These are phyloP conservation scores for Rickenella mellea DNA, from an alignment of 768 basidiomycete genomes.

Conservation along the genomic window DNA sequence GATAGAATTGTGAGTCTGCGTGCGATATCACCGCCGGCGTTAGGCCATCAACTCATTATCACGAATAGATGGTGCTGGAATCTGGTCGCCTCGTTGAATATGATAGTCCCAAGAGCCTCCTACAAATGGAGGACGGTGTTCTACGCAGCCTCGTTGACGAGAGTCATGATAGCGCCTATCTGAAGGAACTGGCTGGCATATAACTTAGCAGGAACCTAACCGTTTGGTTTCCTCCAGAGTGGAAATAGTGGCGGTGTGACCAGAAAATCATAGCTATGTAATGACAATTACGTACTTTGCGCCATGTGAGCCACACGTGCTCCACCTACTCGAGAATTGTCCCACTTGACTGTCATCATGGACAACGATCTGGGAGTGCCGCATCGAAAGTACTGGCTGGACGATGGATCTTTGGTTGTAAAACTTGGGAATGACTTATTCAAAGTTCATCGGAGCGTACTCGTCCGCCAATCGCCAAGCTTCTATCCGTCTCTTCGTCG, in stretches of 20 bases:
- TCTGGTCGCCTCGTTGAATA: conserved; percentile 40
- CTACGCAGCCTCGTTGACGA: conserved; percentile 29
- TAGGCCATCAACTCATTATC: neutral
- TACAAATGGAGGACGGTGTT: conserved; percentile 24
- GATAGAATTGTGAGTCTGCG: conserved; percentile 28
- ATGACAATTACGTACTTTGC: no score
- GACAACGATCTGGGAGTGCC: no score
- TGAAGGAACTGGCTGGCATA: conserved; percentile 6
- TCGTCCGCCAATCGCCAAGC: conserved; percentile 46
- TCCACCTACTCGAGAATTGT: no score
- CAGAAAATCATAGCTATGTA: no score
- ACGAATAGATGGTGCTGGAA: conserved; percentile 12
- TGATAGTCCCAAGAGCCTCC: conserved; percentile 32
- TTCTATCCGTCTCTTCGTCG: conserved; percentile 10
- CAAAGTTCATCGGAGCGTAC: conserved; percentile 45
- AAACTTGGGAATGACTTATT: conserved; percentile 35
- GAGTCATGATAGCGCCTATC: conserved; percentile 26
- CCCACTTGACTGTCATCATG: no score
- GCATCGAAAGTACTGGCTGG: conserved; percentile 57
- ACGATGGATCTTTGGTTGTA: conserved; percentile 53
- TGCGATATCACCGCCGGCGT: conserved; percentile 5
- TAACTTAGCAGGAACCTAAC: no score
- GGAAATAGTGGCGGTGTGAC: no score
- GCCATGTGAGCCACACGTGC: no score
- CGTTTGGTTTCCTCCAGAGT: no score